These are phyloP conservation scores for Penicillium sp. DNA, from an alignment of 2,329 filamentous ascomycete species.

Conservation along the genomic window DNA sequence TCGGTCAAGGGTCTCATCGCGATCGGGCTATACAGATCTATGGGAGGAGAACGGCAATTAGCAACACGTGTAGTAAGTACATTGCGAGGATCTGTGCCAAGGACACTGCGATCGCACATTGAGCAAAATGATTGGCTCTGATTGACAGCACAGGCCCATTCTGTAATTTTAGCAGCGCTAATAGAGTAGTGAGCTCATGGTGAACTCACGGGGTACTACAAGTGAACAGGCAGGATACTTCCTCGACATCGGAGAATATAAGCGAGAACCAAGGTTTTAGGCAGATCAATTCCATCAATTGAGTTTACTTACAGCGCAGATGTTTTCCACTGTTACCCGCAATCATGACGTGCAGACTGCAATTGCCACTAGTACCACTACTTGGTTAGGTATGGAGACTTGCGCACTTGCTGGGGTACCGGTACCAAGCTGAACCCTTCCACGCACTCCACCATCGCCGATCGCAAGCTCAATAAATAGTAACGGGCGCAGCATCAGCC, in stretches of 20 bases:
- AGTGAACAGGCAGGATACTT: neutral
- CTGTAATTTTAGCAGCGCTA: neutral
- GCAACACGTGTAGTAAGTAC: too few relatives aligned
- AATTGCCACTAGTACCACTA: slow-evolving; percentile 2
- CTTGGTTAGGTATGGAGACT: neutral
- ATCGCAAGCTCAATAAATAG: slow-evolving; percentile 12
- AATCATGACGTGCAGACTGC: slow-evolving; percentile 22
- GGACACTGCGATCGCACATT: too few relatives aligned
- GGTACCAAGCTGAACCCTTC: neutral
- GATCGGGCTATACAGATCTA: too few relatives aligned
- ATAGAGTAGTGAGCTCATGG: neutral
- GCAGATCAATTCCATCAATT: neutral
- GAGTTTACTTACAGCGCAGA: neutral
- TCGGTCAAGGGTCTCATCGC: too few relatives aligned
- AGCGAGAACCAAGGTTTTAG: neutral
- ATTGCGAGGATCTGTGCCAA: too few relatives aligned
- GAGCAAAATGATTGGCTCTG: neutral
- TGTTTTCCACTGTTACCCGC: neutral
- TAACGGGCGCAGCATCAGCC: slow-evolving; percentile 10
- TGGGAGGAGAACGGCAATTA: too few relatives aligned
- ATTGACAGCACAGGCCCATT: too few relatives aligned
- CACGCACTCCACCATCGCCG: neutral
- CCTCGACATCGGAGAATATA: neutral
- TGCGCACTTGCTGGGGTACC: neutral
- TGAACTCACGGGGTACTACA: neutral